A percentile compares a stretch with the other conserved stretches of the same genome.
phyloP scores from a whole-genome alignment of 2,329 filamentous ascomycete species.

The Apiospora rasikravindrae region DNA sequence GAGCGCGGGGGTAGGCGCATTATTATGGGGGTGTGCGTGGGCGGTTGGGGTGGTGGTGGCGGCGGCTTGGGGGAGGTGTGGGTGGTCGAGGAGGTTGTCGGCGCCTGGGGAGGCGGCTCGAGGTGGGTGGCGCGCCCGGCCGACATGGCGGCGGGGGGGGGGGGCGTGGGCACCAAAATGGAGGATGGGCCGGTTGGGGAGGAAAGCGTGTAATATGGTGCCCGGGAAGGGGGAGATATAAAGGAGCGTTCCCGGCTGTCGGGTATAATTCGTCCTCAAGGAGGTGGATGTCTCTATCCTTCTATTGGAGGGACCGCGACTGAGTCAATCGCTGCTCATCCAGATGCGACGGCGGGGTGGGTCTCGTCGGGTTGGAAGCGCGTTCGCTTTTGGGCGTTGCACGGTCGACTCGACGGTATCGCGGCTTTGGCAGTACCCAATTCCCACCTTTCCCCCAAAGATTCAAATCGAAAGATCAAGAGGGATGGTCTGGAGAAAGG shows the following conservation, averaged over 20 bases:
- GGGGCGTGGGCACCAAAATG: neutral
- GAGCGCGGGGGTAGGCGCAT: neutral
- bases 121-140: neutral
- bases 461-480: neutral
- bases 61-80: neutral
- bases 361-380: too few relatives aligned
- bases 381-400: too few relatives aligned
- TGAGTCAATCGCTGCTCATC: neutral
- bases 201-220: too few relatives aligned
- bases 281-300: neutral
- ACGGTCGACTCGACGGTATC: neutral
- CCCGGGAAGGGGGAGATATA: too few relatives aligned
- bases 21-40: neutral
- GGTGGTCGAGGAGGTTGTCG: neutral
- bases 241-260: neutral
- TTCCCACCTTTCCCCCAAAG: neutral
- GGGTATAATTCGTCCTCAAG: neutral
- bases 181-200: neutral
- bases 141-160: constrained; percentile 4
- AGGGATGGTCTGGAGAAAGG: too few relatives aligned
- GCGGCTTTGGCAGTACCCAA: neutral
- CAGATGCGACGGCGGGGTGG: neutral
- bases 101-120: neutral
- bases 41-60: neutral
- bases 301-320: neutral